Evolutionary conservation across 345 rosid species (phyloP), one percentile per base, ranked within the genome.

Genomic region (Boechera retrofracta): DNA sequence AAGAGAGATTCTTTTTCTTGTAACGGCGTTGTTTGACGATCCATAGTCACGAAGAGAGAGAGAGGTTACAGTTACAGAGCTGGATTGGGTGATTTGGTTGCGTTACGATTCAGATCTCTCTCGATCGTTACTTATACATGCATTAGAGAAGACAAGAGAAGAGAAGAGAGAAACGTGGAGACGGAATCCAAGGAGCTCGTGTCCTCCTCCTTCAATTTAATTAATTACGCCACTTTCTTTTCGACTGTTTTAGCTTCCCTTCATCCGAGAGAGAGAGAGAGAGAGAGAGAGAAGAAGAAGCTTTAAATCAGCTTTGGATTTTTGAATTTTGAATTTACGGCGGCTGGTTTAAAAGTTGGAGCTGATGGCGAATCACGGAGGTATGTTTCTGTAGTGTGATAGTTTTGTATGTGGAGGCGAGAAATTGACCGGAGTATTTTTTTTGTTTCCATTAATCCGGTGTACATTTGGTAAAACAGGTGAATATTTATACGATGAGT

Each of bases 401-500:
- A 28, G 29, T 28, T 28, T 28, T 28, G 29, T 28, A 28, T 73
- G 78, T 77, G 66, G 66, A 69, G 63, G 67, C 55, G 35, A 38
- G 47, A 67, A 64, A 44, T 65, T 47, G 45, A 59, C 48, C 8
- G 31, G 45, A n/a, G 24, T 2, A 69, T 29, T 73, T 78, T 51
- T 71, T 52, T 36, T 67, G 35, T 45, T 29, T 77, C 51, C 36
- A 4, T 61, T 74, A 4, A 61, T 52, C 62, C 6, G 69, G 56
- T 64, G 39, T 38, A 63, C 21, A 15, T 64, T 2, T 44, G 53
- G 2, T 4, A 4, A 3, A 54, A 11, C 70, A 59, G 80, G 74
- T 67, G 57, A 87, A 53, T 80, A 82, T 79, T 73, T 94, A 71
- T 87, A 87, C 55, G 71, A 77, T 33, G 95, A 89, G 89, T 72